A percentile compares a stretch with the other conserved stretches of the same genome.
phyloP scores from a whole-genome alignment of 768 basidiomycete genomes.

The Phaffia tasmanica region DNA sequence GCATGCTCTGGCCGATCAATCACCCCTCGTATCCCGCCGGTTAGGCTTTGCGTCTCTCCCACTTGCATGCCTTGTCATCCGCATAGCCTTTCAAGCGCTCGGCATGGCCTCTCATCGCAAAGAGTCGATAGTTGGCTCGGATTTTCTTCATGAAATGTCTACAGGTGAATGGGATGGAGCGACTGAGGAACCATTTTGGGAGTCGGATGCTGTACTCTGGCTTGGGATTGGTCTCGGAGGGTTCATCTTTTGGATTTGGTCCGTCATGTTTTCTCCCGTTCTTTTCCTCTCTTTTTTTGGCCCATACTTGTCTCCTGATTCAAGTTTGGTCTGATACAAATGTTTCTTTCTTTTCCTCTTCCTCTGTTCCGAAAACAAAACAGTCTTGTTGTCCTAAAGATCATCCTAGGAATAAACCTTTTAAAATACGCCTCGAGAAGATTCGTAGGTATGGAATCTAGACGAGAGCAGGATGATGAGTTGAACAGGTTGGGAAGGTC shows the following conservation, averaged over 20 bases:
- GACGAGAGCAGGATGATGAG: constrained; percentile 56
- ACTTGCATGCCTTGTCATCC: constrained; percentile 59
- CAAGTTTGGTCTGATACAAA: constrained; percentile 31
- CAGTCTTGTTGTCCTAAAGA: constrained; percentile 70
- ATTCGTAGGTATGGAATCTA: constrained; percentile 60
- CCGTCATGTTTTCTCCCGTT: constrained; percentile 34
- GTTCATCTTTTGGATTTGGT: constrained; percentile 66
- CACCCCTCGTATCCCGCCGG: constrained; percentile 82
- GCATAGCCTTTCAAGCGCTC: constrained; percentile 40
- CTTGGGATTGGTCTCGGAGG: constrained; percentile 30
- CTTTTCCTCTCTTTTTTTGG: constrained; percentile 4
- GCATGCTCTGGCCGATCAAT: constrained; percentile 90
- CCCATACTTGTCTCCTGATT: background rate
- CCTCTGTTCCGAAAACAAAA: no score
- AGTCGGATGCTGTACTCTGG: constrained; percentile 47
- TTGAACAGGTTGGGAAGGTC: constrained; percentile 83
- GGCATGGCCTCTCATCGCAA: constrained; percentile 35
- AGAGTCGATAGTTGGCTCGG: constrained; percentile 28
- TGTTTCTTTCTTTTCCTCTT: background rate
- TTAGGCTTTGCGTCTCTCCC: constrained; percentile 90
- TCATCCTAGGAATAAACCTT: constrained; percentile 81
- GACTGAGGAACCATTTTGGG: constrained; percentile 25
- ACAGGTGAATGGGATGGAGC: constrained; percentile 16
- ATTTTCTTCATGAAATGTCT: constrained; percentile 26
- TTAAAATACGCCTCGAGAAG: constrained; percentile 70